Conservation (phyloP, 345 rosid genomes). For the Reutealis trisperma region DNA sequence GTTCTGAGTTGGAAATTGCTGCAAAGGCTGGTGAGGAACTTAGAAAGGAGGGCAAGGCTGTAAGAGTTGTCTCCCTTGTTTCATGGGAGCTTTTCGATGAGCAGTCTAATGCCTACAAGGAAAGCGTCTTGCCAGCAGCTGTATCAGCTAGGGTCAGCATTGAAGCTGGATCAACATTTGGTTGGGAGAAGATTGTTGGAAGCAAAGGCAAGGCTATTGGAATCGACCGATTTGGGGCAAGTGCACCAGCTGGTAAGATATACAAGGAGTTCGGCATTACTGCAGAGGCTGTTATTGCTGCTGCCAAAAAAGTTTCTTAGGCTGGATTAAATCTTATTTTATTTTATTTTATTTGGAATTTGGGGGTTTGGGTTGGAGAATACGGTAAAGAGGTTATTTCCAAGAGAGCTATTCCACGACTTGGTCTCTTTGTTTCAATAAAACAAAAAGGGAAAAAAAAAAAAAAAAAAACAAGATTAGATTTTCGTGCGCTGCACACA, state of each 20-base stretch:
- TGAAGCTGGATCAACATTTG: constrained; percentile 90
- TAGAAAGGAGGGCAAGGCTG: constrained; percentile 88
- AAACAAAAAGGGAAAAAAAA: constrained; percentile 18
- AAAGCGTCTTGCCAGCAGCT: constrained; percentile 74
- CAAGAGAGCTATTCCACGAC: constrained; percentile 8
- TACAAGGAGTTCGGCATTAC: constrained; percentile 87
- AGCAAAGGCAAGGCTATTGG: constrained; percentile 80
- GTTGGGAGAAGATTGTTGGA: constrained; percentile 83
- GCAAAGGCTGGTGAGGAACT: constrained; percentile 76
- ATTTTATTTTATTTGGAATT: not conserved
- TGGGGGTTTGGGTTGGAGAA: constrained; percentile 24
- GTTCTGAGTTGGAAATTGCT: constrained; percentile 93
- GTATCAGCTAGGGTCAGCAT: constrained; percentile 89
- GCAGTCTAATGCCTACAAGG: constrained; percentile 80
- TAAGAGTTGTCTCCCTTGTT: constrained; percentile 87
- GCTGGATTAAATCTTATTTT: constrained; percentile 11
- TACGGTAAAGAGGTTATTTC: constrained; percentile 17
- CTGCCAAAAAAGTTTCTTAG: constrained; percentile 60
- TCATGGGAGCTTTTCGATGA: constrained; percentile 89
- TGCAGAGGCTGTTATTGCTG: constrained; percentile 67
- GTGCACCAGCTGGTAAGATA: constrained; percentile 83
- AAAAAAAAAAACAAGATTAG: not conserved
- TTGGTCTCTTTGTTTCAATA: constrained; percentile 37
- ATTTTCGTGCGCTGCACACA: constrained; percentile 28
- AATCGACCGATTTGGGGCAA: constrained; percentile 83